phyloP scores from a whole-genome alignment of 2,329 filamentous ascomycete genomes.

The Phyllosticta citribraziliensis region DNA sequence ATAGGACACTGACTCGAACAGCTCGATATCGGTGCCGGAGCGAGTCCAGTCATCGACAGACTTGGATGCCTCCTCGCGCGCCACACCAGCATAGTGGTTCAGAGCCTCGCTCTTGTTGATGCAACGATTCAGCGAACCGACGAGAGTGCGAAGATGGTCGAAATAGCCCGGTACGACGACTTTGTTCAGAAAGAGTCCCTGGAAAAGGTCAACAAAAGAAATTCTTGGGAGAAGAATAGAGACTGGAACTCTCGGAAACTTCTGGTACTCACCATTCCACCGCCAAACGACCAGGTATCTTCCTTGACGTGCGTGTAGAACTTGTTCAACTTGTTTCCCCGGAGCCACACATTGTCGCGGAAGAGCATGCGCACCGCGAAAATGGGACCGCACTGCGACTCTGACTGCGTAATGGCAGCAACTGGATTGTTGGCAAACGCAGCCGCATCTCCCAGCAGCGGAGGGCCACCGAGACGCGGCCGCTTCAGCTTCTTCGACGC shows the following conservation, averaged over 20 bases:
- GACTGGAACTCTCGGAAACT: neutral
- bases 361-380: neutral
- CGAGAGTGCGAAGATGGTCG: conserved; percentile 10
- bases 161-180: conserved; percentile 14
- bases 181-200: conserved; percentile 14
- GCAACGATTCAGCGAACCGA: conserved; percentile 12
- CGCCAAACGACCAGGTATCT: conserved; percentile 14
- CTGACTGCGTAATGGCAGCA: neutral
- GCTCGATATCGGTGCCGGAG: conserved; percentile 7
- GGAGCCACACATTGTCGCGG: neutral
- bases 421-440: neutral
- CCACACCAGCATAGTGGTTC: conserved; percentile 12
- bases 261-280: conserved; percentile 7
- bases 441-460: neutral
- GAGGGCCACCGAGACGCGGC: neutral
- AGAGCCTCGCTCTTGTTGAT: conserved; percentile 12
- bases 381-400: neutral
- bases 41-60: conserved; percentile 9
- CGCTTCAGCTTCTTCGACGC: neutral
- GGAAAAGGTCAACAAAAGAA: neutral
- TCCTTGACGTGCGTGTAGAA: conserved; percentile 1
- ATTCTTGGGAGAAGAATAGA: neutral
- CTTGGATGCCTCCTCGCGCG: conserved; percentile 8
- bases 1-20: conserved; percentile 13
- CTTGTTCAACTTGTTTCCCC: neutral